Conservation (phyloP, 176 grass and related monocot genomes). For the sorghum (Sorghum bicolor) region Sorghum_bicolor_NCBIv3 NC_012875.2:39925001-39925500, state of each 20-base stretch:
- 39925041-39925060: background rate
- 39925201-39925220: background rate
- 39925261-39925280: background rate
- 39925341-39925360: slow-evolving; percentile 91
- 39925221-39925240: background rate
- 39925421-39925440: slow-evolving; percentile 12
- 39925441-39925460: slow-evolving; percentile 48
- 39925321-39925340: slow-evolving; percentile 90
- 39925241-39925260: background rate
- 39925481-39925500: slow-evolving; percentile 93
- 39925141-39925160: background rate
- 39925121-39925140: background rate
- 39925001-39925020: background rate
- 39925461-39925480: slow-evolving; percentile 97
- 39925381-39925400: slow-evolving; percentile 58
- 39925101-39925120: background rate
- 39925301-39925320: slow-evolving; percentile 21
- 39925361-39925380: slow-evolving; percentile 91
- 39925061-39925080: background rate
- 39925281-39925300: background rate
- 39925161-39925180: background rate
- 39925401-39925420: background rate
- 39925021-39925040: background rate
- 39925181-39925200: slow-evolving; percentile 3
- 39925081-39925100: background rate